phyloP scores from a whole-genome alignment of 208 protist species.

The Trypanosoma platydactyli region DNA sequence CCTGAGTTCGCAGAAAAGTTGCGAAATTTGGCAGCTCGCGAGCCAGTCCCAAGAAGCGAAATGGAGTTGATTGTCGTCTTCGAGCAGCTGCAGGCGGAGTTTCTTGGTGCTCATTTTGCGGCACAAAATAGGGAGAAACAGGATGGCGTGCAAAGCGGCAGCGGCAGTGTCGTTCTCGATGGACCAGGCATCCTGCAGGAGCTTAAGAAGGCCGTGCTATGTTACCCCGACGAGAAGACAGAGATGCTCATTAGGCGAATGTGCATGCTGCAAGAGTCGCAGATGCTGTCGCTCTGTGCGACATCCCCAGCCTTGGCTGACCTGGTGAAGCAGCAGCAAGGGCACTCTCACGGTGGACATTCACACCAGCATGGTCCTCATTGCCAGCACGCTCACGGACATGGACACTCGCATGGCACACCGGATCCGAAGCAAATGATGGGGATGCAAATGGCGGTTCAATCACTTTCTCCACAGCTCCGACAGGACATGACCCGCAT shows the following conservation, averaged over 20 bases:
- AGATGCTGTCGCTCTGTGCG: slow-evolving; percentile 43
- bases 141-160: neutral
- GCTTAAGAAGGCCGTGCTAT: slow-evolving; percentile 46
- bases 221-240: slow-evolving; percentile 62
- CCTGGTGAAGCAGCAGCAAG: slow-evolving; percentile 17
- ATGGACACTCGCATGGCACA: slow-evolving; percentile 23
- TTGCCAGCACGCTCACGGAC: slow-evolving; percentile 22
- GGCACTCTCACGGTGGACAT: slow-evolving; percentile 11
- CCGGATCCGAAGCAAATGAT: slow-evolving; percentile 38
- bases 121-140: slow-evolving; percentile 13
- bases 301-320: slow-evolving; percentile 40
- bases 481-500: slow-evolving; percentile 54
- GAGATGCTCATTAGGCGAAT: slow-evolving; percentile 60
- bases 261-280: slow-evolving; percentile 54
- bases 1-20: slow-evolving; percentile 37
- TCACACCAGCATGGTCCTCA: slow-evolving; percentile 21
- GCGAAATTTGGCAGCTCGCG: slow-evolving; percentile 23
- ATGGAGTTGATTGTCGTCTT: slow-evolving; percentile 61
- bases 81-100: slow-evolving; percentile 63
- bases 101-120: slow-evolving; percentile 25
- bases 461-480: slow-evolving; percentile 57
- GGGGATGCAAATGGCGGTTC: slow-evolving; percentile 75
- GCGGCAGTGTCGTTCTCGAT: slow-evolving; percentile 4
- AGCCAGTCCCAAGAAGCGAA: slow-evolving; percentile 36
- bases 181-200: slow-evolving; percentile 45